Percentiles rank a stretch among this genome's conserved stretches.
phyloP scores from a whole-genome alignment of 768 basidiomycete genomes.

The Punctularia strigosozonata region DNA sequence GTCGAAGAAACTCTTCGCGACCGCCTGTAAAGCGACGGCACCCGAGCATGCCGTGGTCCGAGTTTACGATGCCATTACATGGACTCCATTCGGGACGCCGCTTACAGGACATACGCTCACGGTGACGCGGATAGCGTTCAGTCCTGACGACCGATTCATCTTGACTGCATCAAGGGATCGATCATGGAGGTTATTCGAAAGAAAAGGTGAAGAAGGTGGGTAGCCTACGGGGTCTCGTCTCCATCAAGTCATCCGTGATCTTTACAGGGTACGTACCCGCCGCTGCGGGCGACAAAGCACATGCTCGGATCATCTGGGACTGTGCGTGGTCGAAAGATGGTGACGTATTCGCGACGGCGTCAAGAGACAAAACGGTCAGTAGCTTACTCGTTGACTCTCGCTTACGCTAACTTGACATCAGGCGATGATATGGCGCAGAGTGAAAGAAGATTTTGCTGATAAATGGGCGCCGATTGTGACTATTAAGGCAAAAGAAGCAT shows the following conservation, averaged over 20 bases:
- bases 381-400: not conserved
- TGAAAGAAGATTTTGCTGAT: constrained; percentile 14
- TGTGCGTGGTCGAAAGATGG: constrained; percentile 76
- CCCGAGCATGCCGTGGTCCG: constrained; percentile 86
- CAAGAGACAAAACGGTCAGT: constrained; percentile 85
- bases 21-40: constrained; percentile 82
- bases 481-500: constrained; percentile 63
- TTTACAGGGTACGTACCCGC: constrained; percentile 48
- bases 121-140: constrained; percentile 84
- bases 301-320: constrained; percentile 93
- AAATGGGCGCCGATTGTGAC: constrained; percentile 50
- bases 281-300: constrained; percentile 71
- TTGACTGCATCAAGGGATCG: constrained; percentile 87
- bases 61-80: constrained; percentile 62
- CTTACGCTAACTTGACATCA: constrained; percentile 15
- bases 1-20: constrained; percentile 61
- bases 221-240: not conserved
- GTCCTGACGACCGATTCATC: constrained; percentile 67
- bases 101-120: constrained; percentile 81
- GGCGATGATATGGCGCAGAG: constrained; percentile 73
- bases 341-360: constrained; percentile 82
- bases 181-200: constrained; percentile 76
- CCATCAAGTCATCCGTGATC: not conserved
- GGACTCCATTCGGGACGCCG: constrained; percentile 58
- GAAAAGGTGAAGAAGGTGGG: constrained; percentile 29